Percentiles rank a stretch among this genome's conserved stretches.
These are phyloP conservation scores for Picea mariana DNA, from an alignment of 83 land plant genomes.

Conservation along the genomic window DNA sequence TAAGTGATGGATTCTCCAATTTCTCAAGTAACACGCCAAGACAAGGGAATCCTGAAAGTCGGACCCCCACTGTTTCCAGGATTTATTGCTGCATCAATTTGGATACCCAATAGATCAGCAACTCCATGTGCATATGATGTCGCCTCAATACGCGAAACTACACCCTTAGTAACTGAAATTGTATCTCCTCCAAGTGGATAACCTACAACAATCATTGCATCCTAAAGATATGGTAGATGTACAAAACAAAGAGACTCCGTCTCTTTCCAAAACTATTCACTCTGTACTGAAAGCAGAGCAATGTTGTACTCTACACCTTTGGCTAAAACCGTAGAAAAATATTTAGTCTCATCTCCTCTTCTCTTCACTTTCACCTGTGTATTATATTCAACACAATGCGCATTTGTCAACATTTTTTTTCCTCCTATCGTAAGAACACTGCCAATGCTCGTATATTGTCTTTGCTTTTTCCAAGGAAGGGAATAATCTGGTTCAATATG, in stretches of 20 bases:
- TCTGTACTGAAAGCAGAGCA: constrained; percentile 72
- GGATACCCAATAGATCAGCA: constrained; percentile 88
- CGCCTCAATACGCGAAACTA: constrained; percentile 98
- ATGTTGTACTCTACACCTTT: constrained; percentile 72
- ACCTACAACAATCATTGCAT: background rate
- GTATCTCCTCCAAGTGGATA: constrained; percentile 41
- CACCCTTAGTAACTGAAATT: constrained; percentile 97
- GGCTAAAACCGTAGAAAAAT: constrained; percentile 74
- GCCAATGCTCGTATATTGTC: constrained; percentile 67
- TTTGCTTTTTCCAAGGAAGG: constrained; percentile 78
- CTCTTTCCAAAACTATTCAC: constrained; percentile 66
- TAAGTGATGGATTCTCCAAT: constrained; percentile 88
- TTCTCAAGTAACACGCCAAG: constrained; percentile 86
- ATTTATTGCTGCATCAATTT: constrained; percentile 98
- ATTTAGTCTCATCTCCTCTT: constrained; percentile 65
- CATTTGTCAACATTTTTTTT: constrained; percentile 66
- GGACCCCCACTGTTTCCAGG: constrained; percentile 40
- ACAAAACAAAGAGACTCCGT: constrained; percentile 58
- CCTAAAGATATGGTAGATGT: constrained; percentile 53
- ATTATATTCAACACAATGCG: constrained; percentile 68
- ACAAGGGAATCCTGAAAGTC: constrained; percentile 76
- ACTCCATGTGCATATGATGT: constrained; percentile 97
- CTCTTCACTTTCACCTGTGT: constrained; percentile 79
- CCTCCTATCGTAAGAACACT: constrained; percentile 72
- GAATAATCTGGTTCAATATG: constrained; percentile 67